Percentiles rank a stretch among this genome's conserved stretches.
phyloP scores from a whole-genome alignment of 495 filamentous ascomycete species.

The Margaritispora aquatica region DNA sequence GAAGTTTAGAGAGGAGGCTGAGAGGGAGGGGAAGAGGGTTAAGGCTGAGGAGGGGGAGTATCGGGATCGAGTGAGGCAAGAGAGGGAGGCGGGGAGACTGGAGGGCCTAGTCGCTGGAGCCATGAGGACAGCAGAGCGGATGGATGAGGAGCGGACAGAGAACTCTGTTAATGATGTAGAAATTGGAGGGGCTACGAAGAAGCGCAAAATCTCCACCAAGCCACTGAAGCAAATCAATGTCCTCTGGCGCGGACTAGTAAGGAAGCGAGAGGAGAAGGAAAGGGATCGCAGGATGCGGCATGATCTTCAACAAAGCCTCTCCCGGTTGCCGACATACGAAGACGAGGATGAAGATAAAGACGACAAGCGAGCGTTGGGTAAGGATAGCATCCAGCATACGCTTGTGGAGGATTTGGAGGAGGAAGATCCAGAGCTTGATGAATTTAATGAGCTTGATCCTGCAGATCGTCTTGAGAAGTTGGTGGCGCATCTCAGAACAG shows the following conservation, averaged over 20 bases:
- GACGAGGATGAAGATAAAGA: conserved; percentile 47
- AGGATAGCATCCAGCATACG: conserved; percentile 32
- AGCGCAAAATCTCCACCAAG: conserved; percentile 38
- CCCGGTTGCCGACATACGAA: conserved; percentile 42
- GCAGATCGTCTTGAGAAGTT: conserved; percentile 5
- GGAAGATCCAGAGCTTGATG: conserved; percentile 81
- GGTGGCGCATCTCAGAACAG: conserved; percentile 54
- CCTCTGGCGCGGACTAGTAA: conserved; percentile 70
- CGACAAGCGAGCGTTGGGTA: conserved; percentile 40
- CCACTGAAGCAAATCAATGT: conserved; percentile 61
- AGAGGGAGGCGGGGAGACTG: conserved; percentile 62
- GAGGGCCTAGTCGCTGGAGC: conserved; percentile 66
- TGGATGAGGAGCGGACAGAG: conserved; percentile 34
- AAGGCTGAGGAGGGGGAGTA: conserved; percentile 72
- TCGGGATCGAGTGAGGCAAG: conserved; percentile 62
- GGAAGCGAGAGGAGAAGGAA: conserved; percentile 63
- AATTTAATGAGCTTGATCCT: conserved; percentile 62
- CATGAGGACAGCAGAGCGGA: conserved; percentile 73
- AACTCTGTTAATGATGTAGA: conserved; percentile 20
- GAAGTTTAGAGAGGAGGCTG: conserved; percentile 57
- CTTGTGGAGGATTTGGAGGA: conserved; percentile 69
- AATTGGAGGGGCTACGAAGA: conserved; percentile 24
- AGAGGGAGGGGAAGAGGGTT: conserved; percentile 48
- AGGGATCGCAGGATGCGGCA: conserved; percentile 59
- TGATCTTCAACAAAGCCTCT: conserved; percentile 58